These are phyloP conservation scores for Rubroshorea leprosula DNA, from an alignment of 345 rosid species.

Conservation along the genomic window DNA sequence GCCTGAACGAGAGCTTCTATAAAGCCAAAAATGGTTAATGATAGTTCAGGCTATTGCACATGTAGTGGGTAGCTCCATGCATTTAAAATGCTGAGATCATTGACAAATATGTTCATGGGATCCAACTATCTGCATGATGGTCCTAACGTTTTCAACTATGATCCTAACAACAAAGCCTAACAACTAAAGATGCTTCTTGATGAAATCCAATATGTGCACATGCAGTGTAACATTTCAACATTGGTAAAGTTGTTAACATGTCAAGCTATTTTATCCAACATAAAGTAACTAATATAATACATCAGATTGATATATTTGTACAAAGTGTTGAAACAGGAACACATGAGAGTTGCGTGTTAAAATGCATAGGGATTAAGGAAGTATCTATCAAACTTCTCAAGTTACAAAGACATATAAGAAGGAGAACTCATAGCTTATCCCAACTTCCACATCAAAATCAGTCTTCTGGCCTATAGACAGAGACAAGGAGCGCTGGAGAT, in stretches of 20 bases:
- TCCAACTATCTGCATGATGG: background rate
- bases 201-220: background rate
- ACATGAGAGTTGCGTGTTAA: background rate
- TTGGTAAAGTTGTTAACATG: background rate
- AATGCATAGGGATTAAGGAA: background rate
- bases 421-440: background rate
- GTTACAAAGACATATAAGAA: background rate
- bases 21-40: background rate
- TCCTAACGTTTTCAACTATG: background rate
- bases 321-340: background rate
- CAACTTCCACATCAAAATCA: background rate
- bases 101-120: background rate
- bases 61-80: no score
- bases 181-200: background rate
- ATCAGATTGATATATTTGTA: background rate
- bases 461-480: background rate
- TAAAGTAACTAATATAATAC: background rate
- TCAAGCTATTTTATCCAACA: background rate
- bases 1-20: background rate
- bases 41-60: background rate
- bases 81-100: no score
- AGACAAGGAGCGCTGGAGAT: slow-evolving; percentile 15
- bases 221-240: background rate
- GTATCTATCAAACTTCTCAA: background rate
- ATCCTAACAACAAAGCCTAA: background rate